Evolutionary conservation across 495 filamentous ascomycete genomes (phyloP).

Genomic region (Cryomyces antarcticus): DNA sequence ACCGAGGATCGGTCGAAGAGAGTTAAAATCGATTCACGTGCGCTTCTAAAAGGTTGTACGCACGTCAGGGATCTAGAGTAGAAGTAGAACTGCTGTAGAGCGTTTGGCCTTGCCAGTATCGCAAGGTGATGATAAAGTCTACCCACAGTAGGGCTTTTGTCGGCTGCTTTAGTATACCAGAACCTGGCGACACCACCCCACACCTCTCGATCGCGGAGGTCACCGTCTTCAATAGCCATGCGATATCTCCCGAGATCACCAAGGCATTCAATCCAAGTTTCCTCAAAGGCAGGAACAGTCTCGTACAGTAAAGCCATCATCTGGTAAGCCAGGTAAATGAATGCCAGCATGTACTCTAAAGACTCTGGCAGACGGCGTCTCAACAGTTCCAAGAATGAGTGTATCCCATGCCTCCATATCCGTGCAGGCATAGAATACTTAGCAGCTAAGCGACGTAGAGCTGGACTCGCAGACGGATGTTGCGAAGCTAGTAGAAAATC

Average conservation of each 20-base stretch:
- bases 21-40: constrained; percentile 48
- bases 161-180: constrained; percentile 67
- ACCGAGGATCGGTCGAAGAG: constrained; percentile 44
- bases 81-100: constrained; percentile 53
- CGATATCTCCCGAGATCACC: constrained; percentile 55
- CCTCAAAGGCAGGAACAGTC: constrained; percentile 53
- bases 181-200: constrained; percentile 59
- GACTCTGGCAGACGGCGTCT: constrained; percentile 47
- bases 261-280: constrained; percentile 82
- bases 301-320: constrained; percentile 65
- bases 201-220: constrained; percentile 47
- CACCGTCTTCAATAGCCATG: constrained; percentile 63
- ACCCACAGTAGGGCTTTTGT: constrained; percentile 47
- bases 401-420: constrained; percentile 75
- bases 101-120: constrained; percentile 56
- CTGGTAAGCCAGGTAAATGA: constrained; percentile 63
- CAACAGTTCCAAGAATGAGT: constrained; percentile 55
- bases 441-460: constrained; percentile 35
- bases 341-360: constrained; percentile 60
- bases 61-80: constrained; percentile 28
- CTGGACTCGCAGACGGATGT: constrained; percentile 43
- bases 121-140: constrained; percentile 72
- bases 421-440: constrained; percentile 65
- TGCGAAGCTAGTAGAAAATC: constrained; percentile 67
- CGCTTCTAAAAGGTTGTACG: constrained; percentile 20